Conservation (phyloP, 208 protist genomes). For the Tetramitus jugosus region DNA sequence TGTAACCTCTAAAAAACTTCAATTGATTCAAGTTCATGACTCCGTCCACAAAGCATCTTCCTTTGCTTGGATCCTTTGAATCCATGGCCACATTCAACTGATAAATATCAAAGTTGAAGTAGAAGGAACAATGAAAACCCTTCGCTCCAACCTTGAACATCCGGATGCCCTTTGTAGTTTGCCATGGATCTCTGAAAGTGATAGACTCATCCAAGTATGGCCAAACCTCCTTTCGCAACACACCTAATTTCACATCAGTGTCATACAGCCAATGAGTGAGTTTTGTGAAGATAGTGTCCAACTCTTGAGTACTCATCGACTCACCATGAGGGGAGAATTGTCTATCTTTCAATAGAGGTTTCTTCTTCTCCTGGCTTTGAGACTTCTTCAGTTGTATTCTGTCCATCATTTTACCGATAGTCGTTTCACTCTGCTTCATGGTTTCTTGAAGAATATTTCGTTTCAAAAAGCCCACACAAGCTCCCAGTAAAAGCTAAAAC, state of each 20-base stretch:
- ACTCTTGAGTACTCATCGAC: too few relatives aligned
- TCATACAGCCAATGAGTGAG: slow-evolving; percentile 1
- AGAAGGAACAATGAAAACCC: slow-evolving; percentile 6
- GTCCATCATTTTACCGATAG: too few relatives aligned
- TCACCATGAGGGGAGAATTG: too few relatives aligned
- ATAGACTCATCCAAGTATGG: background rate
- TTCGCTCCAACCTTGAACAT: background rate
- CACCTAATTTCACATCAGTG: background rate
- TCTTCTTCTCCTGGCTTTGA: too few relatives aligned
- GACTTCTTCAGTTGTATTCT: too few relatives aligned
- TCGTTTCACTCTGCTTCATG: too few relatives aligned
- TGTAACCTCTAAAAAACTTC: background rate
- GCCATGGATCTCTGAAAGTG: slow-evolving; percentile 18
- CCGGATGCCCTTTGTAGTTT: background rate
- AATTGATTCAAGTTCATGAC: slow-evolving; percentile 14
- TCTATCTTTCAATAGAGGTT: too few relatives aligned
- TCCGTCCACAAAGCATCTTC: background rate
- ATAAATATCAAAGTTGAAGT: background rate
- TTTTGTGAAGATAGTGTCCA: background rate
- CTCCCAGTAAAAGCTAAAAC: too few relatives aligned
- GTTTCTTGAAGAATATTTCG: too few relatives aligned
- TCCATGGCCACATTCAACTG: background rate
- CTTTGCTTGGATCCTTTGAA: background rate
- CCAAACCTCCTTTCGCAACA: background rate
- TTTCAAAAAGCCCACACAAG: too few relatives aligned